phyloP scores from a whole-genome alignment of 75 land plant genomes.

The Cupressus sempervirens region DNA sequence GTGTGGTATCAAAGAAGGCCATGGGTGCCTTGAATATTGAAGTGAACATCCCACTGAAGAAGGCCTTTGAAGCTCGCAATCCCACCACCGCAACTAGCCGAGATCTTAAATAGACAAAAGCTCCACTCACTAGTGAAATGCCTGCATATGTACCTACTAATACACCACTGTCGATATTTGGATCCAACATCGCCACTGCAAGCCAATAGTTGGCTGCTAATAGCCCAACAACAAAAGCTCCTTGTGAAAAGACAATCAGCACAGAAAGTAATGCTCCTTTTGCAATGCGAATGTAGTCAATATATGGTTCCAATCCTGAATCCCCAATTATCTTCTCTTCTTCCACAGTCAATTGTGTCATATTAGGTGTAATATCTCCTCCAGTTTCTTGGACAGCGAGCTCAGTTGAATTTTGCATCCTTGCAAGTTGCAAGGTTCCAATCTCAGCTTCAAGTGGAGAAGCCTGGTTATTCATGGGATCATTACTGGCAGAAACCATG shows the following conservation, averaged over 20 bases:
- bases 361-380: slow-evolving; percentile 16
- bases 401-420: not conserved
- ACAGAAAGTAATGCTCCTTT: slow-evolving; percentile 21
- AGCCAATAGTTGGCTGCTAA: slow-evolving; percentile 61
- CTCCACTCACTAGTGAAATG: slow-evolving; percentile 32
- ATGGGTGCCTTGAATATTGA: slow-evolving; percentile 79
- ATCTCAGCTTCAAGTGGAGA: slow-evolving; percentile 1
- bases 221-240: slow-evolving; percentile 44
- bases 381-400: slow-evolving; percentile 12
- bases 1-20: slow-evolving; percentile 81
- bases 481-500: slow-evolving; percentile 20
- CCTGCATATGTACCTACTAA: slow-evolving; percentile 56
- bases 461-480: slow-evolving; percentile 4
- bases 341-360: slow-evolving; percentile 46
- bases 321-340: slow-evolving; percentile 64
- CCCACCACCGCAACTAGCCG: slow-evolving; percentile 35
- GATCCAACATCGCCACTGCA: slow-evolving; percentile 36
- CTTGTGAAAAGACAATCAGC: slow-evolving; percentile 25
- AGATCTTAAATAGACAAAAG: slow-evolving; percentile 50
- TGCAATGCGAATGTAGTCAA: slow-evolving; percentile 42
- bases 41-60: slow-evolving; percentile 51
- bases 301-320: slow-evolving; percentile 54
- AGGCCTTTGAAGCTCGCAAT: slow-evolving; percentile 60
- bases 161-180: slow-evolving; percentile 16
- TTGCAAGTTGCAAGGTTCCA: not conserved